These are phyloP conservation scores for Piper longum DNA, from an alignment of 164 flowering plant genomes.

Conservation along the genomic window DNA sequence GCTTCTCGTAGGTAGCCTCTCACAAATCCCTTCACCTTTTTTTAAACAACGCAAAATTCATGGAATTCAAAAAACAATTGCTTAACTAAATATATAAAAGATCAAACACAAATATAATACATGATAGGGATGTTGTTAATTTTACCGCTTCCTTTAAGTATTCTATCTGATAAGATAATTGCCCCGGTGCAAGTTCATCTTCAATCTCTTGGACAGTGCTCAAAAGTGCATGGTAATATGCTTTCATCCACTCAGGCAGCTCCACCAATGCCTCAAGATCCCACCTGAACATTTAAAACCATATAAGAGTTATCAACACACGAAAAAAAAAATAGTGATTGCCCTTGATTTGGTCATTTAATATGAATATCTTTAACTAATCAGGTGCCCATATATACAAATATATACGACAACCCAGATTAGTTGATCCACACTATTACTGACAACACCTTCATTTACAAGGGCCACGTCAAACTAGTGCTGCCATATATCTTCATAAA, in stretches of 20 bases:
- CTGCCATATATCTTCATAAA: too few species aligned
- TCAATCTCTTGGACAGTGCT: neutral
- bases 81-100: neutral
- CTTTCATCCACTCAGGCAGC: slow-evolving; percentile 3
- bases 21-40: slow-evolving; percentile 1
- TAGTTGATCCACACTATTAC: too few species aligned
- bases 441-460: too few species aligned
- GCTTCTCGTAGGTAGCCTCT: slow-evolving; percentile 1
- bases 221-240: neutral
- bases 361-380: too few species aligned
- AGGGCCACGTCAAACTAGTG: too few species aligned
- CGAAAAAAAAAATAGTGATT: too few species aligned
- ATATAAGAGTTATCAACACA: neutral
- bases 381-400: too few species aligned
- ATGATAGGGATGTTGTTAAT: neutral
- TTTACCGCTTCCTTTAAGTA: slow-evolving; percentile 4
- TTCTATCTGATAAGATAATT: neutral
- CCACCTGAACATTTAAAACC: neutral
- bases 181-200: neutral
- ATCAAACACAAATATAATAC: neutral
- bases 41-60: neutral
- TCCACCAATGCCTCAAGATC: neutral
- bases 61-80: neutral
- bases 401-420: too few species aligned
- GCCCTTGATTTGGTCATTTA: too few species aligned